Base-by-base conservation (phyloP, 108 stramenopile species). In the Bacterosira constricta region DNA sequence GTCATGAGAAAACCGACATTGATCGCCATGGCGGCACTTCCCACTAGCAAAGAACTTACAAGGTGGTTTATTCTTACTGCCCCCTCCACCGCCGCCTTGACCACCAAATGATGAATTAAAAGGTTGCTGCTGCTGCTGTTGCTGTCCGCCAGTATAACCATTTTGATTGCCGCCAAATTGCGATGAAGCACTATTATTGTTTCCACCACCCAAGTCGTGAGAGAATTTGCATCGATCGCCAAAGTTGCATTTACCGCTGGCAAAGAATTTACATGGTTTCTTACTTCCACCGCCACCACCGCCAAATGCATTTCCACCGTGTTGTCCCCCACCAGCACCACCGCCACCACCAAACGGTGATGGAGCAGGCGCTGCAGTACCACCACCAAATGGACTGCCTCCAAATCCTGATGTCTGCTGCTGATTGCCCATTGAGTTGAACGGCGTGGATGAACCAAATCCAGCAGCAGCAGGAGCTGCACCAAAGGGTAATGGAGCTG, bases 141-240 rank as follows among this genome's bases (percentile, higher is more conserved):
- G n/a, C n/a, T n/a, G n/a, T n/a, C n/a, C n/a, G n/a, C n/a, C n/a
- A n/a, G n/a, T n/a, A n/a, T n/a, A n/a, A n/a, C n/a, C n/a, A n/a
- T n/a, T n/a, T n/a, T n/a, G n/a, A 31, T 53, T 57, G 32, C 44
- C 42, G 0, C 46, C 41, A 57, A 63, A 56, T 0, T 31, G 17
- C 17, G 53, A 38, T 13, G 54, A 69, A 9, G 55, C 23, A 25
- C 42, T 8, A 20, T 32, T 18, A 42, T 59, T 27, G 32, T 38
- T n/a, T 17, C 56, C 32, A 20, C 62, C 63, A 38, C 34, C 44
- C 7, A 37, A 44, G 15, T 90, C 87, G 65, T 94, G 93, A 10
- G 86, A 87, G 66, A 90, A 94, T 20, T 72, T 81, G 68, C 93
- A 94, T 47, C 81, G 85, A 60, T 77, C 77, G 0, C 90, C 90